Percentiles rank a stretch among this genome's conserved stretches.
Conservation (phyloP, 2,329 filamentous ascomycete species). For the Bipolaris bicolor region DNA sequence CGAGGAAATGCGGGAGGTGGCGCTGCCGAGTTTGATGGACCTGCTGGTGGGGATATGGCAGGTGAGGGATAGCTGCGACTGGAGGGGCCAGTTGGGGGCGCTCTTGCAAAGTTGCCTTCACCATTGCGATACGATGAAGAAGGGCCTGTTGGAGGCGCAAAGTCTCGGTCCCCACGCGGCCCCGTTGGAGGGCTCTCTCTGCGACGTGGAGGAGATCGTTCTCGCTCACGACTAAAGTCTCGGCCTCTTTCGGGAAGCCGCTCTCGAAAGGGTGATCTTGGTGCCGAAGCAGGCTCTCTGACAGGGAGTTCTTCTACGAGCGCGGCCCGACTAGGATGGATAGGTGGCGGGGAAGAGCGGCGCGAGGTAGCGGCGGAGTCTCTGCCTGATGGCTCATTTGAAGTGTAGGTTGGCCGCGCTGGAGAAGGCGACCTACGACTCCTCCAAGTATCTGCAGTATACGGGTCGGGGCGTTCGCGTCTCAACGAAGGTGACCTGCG, state of each 20-base stretch:
- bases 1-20: slow-evolving; percentile 47
- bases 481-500: slow-evolving; percentile 62
- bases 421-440: slow-evolving; percentile 61
- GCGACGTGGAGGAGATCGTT: slow-evolving; percentile 44
- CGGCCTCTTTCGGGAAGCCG: slow-evolving; percentile 41
- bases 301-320: slow-evolving; percentile 38
- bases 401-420: slow-evolving; percentile 44
- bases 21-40: slow-evolving; percentile 40
- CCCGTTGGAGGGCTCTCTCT: slow-evolving; percentile 48
- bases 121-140: slow-evolving; percentile 47
- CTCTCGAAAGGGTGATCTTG: slow-evolving; percentile 44
- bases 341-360: slow-evolving; percentile 64
- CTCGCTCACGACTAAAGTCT: slow-evolving; percentile 35
- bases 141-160: slow-evolving; percentile 48
- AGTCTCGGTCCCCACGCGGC: slow-evolving; percentile 45
- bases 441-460: slow-evolving; percentile 58
- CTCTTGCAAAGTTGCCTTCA: slow-evolving; percentile 42
- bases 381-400: slow-evolving; percentile 58
- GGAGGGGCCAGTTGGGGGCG: slow-evolving; percentile 49
- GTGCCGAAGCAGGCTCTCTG: slow-evolving; percentile 43
- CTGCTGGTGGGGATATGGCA: slow-evolving; percentile 50
- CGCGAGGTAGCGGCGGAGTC: slow-evolving; percentile 65
- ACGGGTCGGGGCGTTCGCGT: slow-evolving; percentile 56
- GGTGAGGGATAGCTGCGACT: slow-evolving; percentile 46
- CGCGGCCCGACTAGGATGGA: slow-evolving; percentile 61